Percentiles rank a stretch among this genome's conserved stretches.
phyloP scores from a whole-genome alignment of 164 flowering plant species.

The Sedum album region DNA sequence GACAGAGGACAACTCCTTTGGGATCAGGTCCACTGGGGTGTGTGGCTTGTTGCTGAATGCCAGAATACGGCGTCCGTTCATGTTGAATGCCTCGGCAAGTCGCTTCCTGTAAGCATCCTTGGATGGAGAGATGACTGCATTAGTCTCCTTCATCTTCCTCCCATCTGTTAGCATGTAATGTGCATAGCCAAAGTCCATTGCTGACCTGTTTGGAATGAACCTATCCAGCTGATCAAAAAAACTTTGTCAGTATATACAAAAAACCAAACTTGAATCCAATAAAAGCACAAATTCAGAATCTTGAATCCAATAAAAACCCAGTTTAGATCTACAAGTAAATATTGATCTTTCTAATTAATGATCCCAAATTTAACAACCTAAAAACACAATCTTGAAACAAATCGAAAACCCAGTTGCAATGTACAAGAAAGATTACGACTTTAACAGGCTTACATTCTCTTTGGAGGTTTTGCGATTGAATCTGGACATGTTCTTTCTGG shows the following conservation, averaged over 20 bases:
- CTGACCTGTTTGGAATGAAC: conserved; percentile 11
- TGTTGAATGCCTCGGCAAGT: conserved; percentile 13
- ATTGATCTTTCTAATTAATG: neutral
- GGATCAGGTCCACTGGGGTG: conserved; percentile 6
- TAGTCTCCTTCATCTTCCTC: conserved; percentile 12
- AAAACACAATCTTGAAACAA: neutral
- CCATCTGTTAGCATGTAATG: conserved; percentile 13
- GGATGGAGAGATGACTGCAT: conserved; percentile 11
- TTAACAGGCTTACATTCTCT: conserved; percentile 4
- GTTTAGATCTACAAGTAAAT: neutral
- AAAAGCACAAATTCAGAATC: too few species aligned
- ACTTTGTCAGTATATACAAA: neutral
- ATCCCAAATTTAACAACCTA: too few species aligned
- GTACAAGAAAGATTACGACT: neutral
- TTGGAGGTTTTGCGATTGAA: conserved; percentile 7
- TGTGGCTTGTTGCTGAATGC: conserved; percentile 13
- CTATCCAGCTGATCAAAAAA: conserved; percentile 9
- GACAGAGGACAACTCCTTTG: neutral
- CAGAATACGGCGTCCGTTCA: conserved; percentile 7
- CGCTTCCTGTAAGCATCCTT: conserved; percentile 10
- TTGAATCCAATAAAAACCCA: too few species aligned
- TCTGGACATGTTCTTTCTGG: conserved; percentile 3
- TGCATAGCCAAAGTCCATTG: too few species aligned
- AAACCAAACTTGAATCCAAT: neutral
- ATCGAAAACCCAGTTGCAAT: neutral